Conservation (phyloP, 345 rosid species). For the Acer yangbiense region DNA sequence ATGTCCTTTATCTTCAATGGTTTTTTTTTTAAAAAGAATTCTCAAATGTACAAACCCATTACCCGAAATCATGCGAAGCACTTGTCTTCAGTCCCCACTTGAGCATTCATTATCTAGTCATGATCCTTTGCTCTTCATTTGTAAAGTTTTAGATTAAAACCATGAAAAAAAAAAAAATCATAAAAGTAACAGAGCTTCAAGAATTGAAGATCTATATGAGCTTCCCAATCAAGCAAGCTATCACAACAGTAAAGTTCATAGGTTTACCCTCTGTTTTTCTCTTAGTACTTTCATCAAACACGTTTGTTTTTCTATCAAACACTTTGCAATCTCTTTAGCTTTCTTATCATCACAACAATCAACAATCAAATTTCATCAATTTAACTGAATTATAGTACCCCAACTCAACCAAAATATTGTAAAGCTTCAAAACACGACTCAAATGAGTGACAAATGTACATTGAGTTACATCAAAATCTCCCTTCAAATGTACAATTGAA, state of each 20-base stretch:
- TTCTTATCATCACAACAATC: too few relatives aligned
- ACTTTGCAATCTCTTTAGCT: too few relatives aligned
- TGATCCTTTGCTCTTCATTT: slow-evolving; percentile 6
- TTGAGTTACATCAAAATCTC: background rate
- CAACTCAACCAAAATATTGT: background rate
- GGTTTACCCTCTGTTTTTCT: too few relatives aligned
- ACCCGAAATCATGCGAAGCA: slow-evolving; percentile 11
- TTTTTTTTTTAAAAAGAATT: background rate
- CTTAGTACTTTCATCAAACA: too few relatives aligned
- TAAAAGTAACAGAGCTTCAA: background rate
- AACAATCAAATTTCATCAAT: too few relatives aligned
- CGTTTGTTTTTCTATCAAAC: too few relatives aligned
- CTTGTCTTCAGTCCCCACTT: slow-evolving; percentile 32
- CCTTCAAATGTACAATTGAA: background rate
- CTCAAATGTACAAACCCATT: background rate
- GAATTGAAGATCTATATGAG: background rate
- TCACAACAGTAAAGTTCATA: too few relatives aligned
- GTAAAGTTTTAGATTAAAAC: background rate
- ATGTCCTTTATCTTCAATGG: slow-evolving; percentile 13
- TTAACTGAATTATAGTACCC: background rate
- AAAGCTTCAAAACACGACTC: background rate
- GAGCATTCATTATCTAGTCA: slow-evolving; percentile 23
- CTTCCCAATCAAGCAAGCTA: background rate
- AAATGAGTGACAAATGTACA: background rate
- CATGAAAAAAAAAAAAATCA: too few relatives aligned